Conservation (phyloP, 352 stramenopile genomes). For the Paralagenidium karlingii region DNA sequence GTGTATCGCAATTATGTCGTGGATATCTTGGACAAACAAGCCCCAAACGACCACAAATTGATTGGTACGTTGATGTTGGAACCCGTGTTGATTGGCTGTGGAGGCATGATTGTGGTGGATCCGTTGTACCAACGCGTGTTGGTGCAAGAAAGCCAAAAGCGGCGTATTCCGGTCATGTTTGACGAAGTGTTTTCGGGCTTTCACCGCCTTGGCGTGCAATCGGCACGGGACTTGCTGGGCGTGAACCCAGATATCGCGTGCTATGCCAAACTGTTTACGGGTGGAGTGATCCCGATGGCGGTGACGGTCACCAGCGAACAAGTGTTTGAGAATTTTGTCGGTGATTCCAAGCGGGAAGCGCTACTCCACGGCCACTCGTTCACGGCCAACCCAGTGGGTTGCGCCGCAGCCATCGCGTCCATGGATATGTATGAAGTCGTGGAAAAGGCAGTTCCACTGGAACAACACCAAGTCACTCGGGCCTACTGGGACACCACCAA, state of each 20-base stretch:
- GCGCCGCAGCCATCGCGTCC: conserved; percentile 76
- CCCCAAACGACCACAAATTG: conserved; percentile 10
- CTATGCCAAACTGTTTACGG: conserved; percentile 88
- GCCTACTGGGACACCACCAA: conserved; percentile 42
- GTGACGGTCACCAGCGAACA: conserved; percentile 81
- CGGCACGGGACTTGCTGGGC: conserved; percentile 67
- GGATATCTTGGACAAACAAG: conserved; percentile 30
- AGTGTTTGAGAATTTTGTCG: conserved; percentile 85
- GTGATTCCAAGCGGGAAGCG: conserved; percentile 72
- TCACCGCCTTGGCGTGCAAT: conserved; percentile 82
- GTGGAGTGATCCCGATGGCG: conserved; percentile 77
- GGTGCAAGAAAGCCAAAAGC: conserved; percentile 56
- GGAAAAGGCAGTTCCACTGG: conserved; percentile 9
- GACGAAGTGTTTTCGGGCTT: conserved; percentile 89
- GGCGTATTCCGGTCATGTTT: conserved; percentile 84
- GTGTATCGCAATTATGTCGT: conserved; percentile 59
- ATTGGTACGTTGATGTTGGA: conserved; percentile 81
- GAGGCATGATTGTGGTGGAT: conserved; percentile 86
- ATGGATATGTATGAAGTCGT: conserved; percentile 81
- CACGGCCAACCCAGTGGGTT: conserved; percentile 85
- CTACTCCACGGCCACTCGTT: conserved; percentile 89
- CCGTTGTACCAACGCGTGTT: conserved; percentile 87
- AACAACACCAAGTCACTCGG: neutral
- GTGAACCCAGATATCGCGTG: conserved; percentile 83
- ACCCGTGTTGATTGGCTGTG: conserved; percentile 81